Base-by-base conservation (phyloP, 352 stramenopile species). In the Peronospora belbahrii region DNA sequence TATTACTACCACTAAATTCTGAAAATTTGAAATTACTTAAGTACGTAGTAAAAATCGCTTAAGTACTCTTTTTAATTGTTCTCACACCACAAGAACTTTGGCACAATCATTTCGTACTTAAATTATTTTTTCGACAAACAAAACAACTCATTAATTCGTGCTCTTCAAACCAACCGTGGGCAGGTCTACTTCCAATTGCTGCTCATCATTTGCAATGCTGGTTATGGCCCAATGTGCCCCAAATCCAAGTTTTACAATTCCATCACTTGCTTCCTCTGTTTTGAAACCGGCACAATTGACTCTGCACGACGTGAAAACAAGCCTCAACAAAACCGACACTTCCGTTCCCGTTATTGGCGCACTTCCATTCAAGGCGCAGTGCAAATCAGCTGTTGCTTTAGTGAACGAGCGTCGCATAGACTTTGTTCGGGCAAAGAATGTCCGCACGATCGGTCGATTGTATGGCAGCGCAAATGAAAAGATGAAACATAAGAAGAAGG, bases 351-450 rank as follows among this genome's bases (percentile, higher is more conserved):
- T 30, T 22, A 65, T 53, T 40, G 36, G 46, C 11, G 22, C 35
- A 15, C 58, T 77, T 35, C 55, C 59, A 2, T 77, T 85, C 54
- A 65, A 83, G 52, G 48, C 65, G 38, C 65, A 83, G 43, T 72
- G 52, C 61, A 92, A 92, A 63, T 88, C 77, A 7, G 80, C 77
- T 15, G 63, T 83, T 24, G 62, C 70, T 23, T 71, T 92, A 15
- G 75, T 92, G 24, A 87, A 85, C 32, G 80, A 92, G 51, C 80
- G 80, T 18, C 77, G 77, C 38, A 88, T 92, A 49, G 76, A 87
- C 48, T 92, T 92, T 49, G 63, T 88, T 2, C 70, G 70, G 1
- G 77, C 80, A 10, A 65, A 67, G 44, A 84, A 87, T 37, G 54
- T 74, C 31, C 53, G 56, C 34, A 63, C 75, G 10, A 54, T 79